Base-by-base conservation (phyloP, 1,284 basidiomycete species). In the Moesziomyces sp. region DNA sequence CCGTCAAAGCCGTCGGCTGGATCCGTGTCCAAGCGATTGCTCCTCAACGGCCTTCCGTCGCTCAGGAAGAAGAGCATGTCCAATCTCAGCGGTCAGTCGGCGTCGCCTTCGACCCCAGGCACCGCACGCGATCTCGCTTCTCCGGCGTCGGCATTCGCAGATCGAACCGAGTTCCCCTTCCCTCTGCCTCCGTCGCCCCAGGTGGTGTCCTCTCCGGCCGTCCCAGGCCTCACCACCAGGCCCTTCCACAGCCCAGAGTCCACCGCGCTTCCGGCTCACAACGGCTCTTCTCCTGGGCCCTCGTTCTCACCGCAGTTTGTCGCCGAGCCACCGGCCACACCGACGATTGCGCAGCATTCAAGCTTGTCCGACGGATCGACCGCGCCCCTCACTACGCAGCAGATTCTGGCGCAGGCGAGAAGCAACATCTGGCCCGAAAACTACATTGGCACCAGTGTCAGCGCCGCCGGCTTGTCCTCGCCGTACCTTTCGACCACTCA, bases 51-150 rank as follows among this genome's bases (percentile, higher is more conserved):
- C 26, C 58, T 71, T 16, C 54, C 67, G 6, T 54, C 53, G 3
- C 46, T 79, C 24, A 46, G 75, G 3, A 79, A 77, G 59, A 79
- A 79, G 59, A 79, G 77, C 56, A 48, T 74, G 24, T 54, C 69
- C 8, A 73, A 61, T 40, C 58, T 73, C 26, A 52, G 48, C 38
- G 46, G 59, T 4, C 59, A 58, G 34, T 53, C 53, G 13, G 49
- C 57, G 10, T 54, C 62, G 5, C 64, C 72, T 4, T 54, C 67
- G n/a, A 61, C 63, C 24, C 60, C 66, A 5, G 47, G 28, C 45
- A 40, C 28, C 24, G 56, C 42, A 21, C 70, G 51, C 24, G 55
- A 28, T 34, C 50, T 40, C 21, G 19, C 23, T 18, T 70, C 58
- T 23, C 43, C 62, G 14, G 64, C 52, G 18, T 63, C 56, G 24